Conservation (phyloP, 2,329 filamentous ascomycete genomes). For the Fusarium gaditjirri region DNA sequence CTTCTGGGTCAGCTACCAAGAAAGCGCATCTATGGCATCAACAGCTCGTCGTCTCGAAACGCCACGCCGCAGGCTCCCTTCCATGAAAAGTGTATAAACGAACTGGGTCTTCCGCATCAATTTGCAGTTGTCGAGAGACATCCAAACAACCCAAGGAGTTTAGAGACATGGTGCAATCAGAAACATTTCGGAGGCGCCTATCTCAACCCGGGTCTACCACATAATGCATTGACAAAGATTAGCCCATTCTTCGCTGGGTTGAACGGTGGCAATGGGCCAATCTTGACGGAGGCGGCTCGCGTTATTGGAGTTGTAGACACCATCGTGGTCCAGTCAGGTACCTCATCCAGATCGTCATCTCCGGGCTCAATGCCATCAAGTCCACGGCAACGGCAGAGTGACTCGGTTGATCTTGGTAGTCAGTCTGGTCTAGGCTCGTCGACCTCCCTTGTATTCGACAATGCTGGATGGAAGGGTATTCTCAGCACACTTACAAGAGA, state of each 20-base stretch:
- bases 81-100: constrained; percentile 85
- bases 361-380: constrained; percentile 61
- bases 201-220: constrained; percentile 76
- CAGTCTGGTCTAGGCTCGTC: constrained; percentile 57
- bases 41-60: constrained; percentile 71
- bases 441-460: constrained; percentile 77
- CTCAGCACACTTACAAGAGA: constrained; percentile 83
- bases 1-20: constrained; percentile 84
- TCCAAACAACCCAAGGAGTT: constrained; percentile 69
- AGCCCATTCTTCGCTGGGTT: constrained; percentile 62
- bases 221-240: constrained; percentile 68
- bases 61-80: constrained; percentile 81
- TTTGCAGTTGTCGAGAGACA: constrained; percentile 80
- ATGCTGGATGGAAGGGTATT: constrained; percentile 87
- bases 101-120: constrained; percentile 85
- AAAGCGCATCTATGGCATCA: constrained; percentile 83
- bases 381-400: constrained; percentile 52
- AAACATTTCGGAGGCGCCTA: constrained; percentile 84
- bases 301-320: constrained; percentile 86
- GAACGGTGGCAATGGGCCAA: constrained; percentile 62
- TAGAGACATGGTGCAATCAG: constrained; percentile 78
- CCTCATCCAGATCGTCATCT: constrained; percentile 56
- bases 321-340: constrained; percentile 70
- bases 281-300: constrained; percentile 78
- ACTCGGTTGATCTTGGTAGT: constrained; percentile 34